A percentile compares a stretch with the other conserved stretches of the same genome.
Conservation (phyloP, 345 rosid species). For the Syzygium aqueum region DNA sequence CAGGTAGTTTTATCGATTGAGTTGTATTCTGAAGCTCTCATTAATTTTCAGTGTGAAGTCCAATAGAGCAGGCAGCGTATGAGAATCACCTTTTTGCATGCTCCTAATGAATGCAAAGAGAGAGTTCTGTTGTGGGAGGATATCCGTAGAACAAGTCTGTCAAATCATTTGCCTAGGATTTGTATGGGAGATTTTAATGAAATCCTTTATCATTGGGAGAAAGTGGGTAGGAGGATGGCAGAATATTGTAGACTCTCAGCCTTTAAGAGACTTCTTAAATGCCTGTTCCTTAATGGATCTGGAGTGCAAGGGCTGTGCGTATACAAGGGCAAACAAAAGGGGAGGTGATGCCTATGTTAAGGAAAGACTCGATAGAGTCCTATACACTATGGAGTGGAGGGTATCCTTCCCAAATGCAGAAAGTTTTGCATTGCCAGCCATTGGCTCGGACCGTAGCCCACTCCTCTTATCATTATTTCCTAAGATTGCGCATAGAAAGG, state of each 20-base stretch:
- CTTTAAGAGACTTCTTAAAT: not conserved
- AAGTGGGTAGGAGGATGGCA: not conserved
- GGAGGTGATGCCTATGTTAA: not conserved
- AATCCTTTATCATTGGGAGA: not conserved
- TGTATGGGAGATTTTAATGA: not conserved
- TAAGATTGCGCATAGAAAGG: not conserved
- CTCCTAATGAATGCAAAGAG: not conserved
- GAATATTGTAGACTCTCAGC: not conserved
- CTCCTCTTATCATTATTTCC: not conserved
- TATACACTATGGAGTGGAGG: not conserved
- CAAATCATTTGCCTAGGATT: not conserved
- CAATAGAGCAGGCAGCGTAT: rapidly evolving
- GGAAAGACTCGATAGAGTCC: not conserved
- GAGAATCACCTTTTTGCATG: not conserved
- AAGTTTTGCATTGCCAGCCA: not conserved
- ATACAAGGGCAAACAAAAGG: not conserved
- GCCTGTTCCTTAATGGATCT: not conserved
- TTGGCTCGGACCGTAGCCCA: not conserved
- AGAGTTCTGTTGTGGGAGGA: too few species aligned
- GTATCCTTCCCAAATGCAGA: not conserved
- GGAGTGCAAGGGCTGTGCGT: not conserved
- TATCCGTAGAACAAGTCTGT: not conserved
- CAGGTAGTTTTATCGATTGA: not conserved
- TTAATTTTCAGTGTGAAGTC: not conserved
- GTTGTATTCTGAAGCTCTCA: not conserved